Evolutionary conservation across 129 eudicot genomes (phyloP).

Genomic region (Chrysanthemum seticuspe): DNA sequence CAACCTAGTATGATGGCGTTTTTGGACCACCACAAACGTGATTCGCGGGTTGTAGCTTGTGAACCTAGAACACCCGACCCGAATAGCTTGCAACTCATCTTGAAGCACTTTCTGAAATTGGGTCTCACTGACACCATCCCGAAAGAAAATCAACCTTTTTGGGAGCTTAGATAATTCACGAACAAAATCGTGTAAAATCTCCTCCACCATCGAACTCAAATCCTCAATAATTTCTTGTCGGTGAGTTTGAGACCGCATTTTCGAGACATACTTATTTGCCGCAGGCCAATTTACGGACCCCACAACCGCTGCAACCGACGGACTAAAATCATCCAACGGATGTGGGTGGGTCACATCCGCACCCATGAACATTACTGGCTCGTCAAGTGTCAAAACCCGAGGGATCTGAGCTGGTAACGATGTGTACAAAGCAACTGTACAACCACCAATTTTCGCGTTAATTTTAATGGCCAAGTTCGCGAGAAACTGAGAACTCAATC

Average conservation of each 20-base stretch:
- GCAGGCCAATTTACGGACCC: slow-evolving; percentile 97
- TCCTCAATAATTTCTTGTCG: slow-evolving; percentile 90
- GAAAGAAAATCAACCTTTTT: slow-evolving; percentile 63
- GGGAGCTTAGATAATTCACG: slow-evolving; percentile 60
- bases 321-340: slow-evolving; percentile 80
- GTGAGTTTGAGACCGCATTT: slow-evolving; percentile 92
- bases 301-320: slow-evolving; percentile 93
- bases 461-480: slow-evolving; percentile 91
- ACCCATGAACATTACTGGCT: slow-evolving; percentile 89
- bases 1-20: slow-evolving; percentile 90
- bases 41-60: slow-evolving; percentile 71
- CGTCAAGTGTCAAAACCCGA: slow-evolving; percentile 47
- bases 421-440: slow-evolving; percentile 79
- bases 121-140: slow-evolving; percentile 97
- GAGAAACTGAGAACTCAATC: slow-evolving; percentile 68
- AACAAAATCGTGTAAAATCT: slow-evolving; percentile 61
- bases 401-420: slow-evolving; percentile 83
- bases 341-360: slow-evolving; percentile 99
- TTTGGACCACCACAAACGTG: slow-evolving; percentile 85
- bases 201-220: slow-evolving; percentile 65
- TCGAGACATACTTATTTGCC: slow-evolving; percentile 74
- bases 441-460: slow-evolving; percentile 92
- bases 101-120: slow-evolving; percentile 82
- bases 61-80: slow-evolving; percentile 48
- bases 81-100: slow-evolving; percentile 71